Percentiles rank a stretch among this genome's conserved stretches.
Evolutionary conservation across 2,329 filamentous ascomycete genomes (phyloP).

Genomic region (Plenodomus biglobosus): DNA sequence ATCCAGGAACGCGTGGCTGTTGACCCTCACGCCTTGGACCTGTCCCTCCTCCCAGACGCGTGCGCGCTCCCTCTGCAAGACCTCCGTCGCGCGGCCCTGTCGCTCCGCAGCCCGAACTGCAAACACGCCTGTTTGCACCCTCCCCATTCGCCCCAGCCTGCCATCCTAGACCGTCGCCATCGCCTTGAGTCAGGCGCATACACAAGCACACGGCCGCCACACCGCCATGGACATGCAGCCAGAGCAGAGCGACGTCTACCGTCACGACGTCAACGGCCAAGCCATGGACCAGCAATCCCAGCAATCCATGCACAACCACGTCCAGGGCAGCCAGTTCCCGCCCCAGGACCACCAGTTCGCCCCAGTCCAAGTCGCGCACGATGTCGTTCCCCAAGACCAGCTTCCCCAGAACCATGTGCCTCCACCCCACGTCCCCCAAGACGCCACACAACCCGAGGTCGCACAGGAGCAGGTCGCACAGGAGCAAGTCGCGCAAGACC

Average conservation of each 20-base stretch:
- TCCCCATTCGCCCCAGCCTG: slow-evolving; percentile 1
- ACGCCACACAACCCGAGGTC: not conserved
- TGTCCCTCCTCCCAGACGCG: slow-evolving; percentile 31
- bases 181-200: slow-evolving; percentile 17
- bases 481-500: slow-evolving; percentile 8
- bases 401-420: not conserved
- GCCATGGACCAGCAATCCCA: not conserved
- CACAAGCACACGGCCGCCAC: slow-evolving; percentile 10
- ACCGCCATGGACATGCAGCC: slow-evolving; percentile 23
- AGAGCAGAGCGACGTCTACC: not conserved
- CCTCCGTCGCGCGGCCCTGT: slow-evolving; percentile 27
- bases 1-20: not conserved
- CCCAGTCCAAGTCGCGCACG: not conserved
- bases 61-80: slow-evolving; percentile 25
- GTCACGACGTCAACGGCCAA: not conserved
- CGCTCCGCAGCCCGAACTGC: slow-evolving; percentile 5
- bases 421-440: not conserved
- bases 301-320: not conserved
- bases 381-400: not conserved
- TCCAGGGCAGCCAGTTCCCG: not conserved
- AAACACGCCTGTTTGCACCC: not conserved
- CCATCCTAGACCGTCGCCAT: too few species aligned
- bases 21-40: too few species aligned
- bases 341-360: not conserved
- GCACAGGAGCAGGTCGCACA: slow-evolving; percentile 4